These are phyloP conservation scores for Pluteus cervinus DNA, from an alignment of 768 basidiomycete genomes.

Conservation along the genomic window DNA sequence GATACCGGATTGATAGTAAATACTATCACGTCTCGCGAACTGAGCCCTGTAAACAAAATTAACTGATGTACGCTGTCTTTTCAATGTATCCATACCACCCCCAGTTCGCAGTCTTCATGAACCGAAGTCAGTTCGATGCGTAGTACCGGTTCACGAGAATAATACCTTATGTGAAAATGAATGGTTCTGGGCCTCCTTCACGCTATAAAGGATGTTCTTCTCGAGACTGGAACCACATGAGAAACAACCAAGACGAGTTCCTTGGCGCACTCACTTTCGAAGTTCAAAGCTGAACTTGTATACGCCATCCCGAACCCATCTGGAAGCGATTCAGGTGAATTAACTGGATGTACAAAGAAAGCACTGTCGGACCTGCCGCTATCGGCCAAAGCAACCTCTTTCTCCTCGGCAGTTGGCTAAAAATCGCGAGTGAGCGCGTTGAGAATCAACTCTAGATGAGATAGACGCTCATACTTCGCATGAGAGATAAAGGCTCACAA, in stretches of 20 bases:
- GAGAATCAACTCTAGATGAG: constrained; percentile 1
- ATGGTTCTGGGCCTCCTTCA: constrained; percentile 79
- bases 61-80: too few species aligned
- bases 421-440: not conserved
- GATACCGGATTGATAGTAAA: constrained; percentile 51
- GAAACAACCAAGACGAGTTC: not conserved
- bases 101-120: constrained; percentile 72
- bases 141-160: not conserved
- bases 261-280: constrained; percentile 41
- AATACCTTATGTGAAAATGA: constrained; percentile 63
- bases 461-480: constrained; percentile 71
- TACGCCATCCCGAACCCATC: constrained; percentile 82
- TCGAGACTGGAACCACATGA: not conserved
- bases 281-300: constrained; percentile 85
- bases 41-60: constrained; percentile 51
- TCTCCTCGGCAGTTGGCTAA: constrained; percentile 75
- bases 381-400: constrained; percentile 52
- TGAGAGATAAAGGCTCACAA: constrained; percentile 72
- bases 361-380: constrained; percentile 39
- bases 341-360: not conserved
- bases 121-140: not conserved
- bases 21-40: constrained; percentile 68
- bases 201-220: constrained; percentile 13
- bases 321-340: constrained; percentile 17
- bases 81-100: too few species aligned